Evolutionary conservation across 768 basidiomycete genomes (phyloP), one percentile per base, ranked within the genome.

Genomic region (Mycena capillaripes): DNA sequence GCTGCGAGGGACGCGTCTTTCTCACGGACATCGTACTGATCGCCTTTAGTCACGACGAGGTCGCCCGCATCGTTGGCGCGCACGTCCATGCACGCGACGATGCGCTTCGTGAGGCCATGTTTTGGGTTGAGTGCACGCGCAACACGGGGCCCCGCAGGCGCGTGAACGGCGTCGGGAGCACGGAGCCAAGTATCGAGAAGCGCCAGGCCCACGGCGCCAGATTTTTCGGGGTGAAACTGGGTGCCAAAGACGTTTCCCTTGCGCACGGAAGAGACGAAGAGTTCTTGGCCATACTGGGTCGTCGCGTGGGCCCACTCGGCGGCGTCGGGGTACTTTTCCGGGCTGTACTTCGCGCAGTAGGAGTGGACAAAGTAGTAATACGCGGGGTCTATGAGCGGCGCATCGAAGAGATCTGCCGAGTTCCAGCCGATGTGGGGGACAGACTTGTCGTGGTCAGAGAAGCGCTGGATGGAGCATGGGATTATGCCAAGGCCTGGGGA

Each of bases 351-450:
- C 65, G 93, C 95, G 75, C 93, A 90, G 85, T 91, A 99, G 17
- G 98, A 98, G 84, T 99, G 98, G 38, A 99, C 97, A 80, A 97
- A 99, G 83, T 99, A 99, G 80, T 97, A 98, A 78, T 92, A 91
- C 23, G 90, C 86, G n/a, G 86, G 80, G 60, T 84, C 80, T 71
- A 86, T 77, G 55, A 82, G 78, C 32, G 81, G 78, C n/a, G 82
- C 77, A 77, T 89, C 85, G 66, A 93, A 78, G 48, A 87, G 84
- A 69, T 93, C 90, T 29, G 91, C 90, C 27, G 89, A 83, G 81
- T 98, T 99, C 97, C 97, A 99, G 61, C 98, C 98, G 83, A 99
- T 99, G 84, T 99, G 97, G 34, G 98, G 98, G 19, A 99, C 97
- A 0, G 94, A 85, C 84, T 98, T 98, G 79, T 92, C 89, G 12